These are phyloP conservation scores for Aspergillus novofumigatus DNA, from an alignment of 2,329 filamentous ascomycete species.

Conservation along the genomic window DNA sequence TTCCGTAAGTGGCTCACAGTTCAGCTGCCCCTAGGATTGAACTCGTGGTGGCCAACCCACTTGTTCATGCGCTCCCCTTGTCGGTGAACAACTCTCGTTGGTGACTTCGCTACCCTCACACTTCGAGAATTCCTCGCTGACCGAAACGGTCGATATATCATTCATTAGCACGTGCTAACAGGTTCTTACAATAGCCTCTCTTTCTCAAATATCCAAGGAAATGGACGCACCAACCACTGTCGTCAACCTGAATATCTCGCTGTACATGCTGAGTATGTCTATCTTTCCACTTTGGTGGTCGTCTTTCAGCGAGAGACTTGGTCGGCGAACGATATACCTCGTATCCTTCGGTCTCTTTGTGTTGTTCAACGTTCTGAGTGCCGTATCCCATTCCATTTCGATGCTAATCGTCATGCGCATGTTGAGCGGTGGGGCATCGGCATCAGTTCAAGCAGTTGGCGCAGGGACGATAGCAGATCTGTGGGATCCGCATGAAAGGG, in stretches of 20 bases:
- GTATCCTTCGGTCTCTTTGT: slow-evolving; percentile 68
- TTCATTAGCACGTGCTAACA: neutral
- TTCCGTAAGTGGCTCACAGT: slow-evolving; percentile 58
- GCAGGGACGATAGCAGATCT: slow-evolving; percentile 79
- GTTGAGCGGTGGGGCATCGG: slow-evolving; percentile 69
- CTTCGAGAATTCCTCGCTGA: too few relatives aligned
- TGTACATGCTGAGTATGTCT: slow-evolving; percentile 79
- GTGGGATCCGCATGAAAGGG: slow-evolving; percentile 69
- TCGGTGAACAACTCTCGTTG: neutral
- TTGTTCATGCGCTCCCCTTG: neutral
- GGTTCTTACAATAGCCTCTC: slow-evolving; percentile 52
- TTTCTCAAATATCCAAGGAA: slow-evolving; percentile 59
- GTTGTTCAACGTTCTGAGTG: slow-evolving; percentile 66
- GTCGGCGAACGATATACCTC: slow-evolving; percentile 74
- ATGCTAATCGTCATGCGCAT: slow-evolving; percentile 77
- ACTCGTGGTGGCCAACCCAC: too few relatives aligned
- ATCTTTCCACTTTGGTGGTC: slow-evolving; percentile 88
- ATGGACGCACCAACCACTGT: slow-evolving; percentile 61
- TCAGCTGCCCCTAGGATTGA: neutral
- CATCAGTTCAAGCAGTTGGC: slow-evolving; percentile 77
- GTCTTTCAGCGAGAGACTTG: slow-evolving; percentile 67
- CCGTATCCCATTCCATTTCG: slow-evolving; percentile 63
- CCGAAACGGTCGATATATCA: too few relatives aligned
- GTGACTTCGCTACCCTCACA: too few relatives aligned
- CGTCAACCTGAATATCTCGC: slow-evolving; percentile 69